Base-by-base conservation (phyloP, 2,329 filamentous ascomycete species). In the Fusarium secorum region DNA sequence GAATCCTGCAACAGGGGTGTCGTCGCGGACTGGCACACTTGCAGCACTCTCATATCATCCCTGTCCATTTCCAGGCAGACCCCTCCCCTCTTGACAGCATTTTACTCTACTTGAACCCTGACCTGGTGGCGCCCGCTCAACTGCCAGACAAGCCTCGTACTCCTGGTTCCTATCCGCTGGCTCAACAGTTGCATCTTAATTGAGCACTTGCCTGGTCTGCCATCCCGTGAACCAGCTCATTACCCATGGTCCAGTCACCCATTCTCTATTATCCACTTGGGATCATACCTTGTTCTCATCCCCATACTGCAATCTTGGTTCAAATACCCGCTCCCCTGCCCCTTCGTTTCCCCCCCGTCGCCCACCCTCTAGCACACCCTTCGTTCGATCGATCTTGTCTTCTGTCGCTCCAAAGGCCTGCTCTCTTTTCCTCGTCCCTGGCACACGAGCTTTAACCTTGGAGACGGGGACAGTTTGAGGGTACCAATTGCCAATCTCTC, bases 271-370 rank as follows among this genome's bases (percentile, higher is more conserved):
- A 78, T 69, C 79, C 79, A 80, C 78, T 76, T 70, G 66, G 72
- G 74, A 78, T 80, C 78, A 77, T 74, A 78, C 78, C 75, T 73
- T 71, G 74, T 63, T 72, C 73, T 68, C 66, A 74, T 76, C 74
- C 71, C 77, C 77, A 75, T 78, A 64, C 59, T 64, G 62, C 44
- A 73, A 73, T 76, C 71, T 76, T 74, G 72, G 77, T 73, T 79
- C 78, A 78, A 80, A 78, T 78, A 79, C 72, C 71, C 77, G 69
- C 64, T 78, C 77, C 78, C 77, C 77, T 77, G 75, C 64, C 70
- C 70, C 71, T 74, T 74, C 72, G 75, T 74, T 69, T 72, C 74
- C 74, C 77, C 78, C 78, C 75, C 72, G 72, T 78, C 75, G 67
- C 48, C 55, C 62, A 44, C 64, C 65, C 73, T 72, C 70, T 72